Evolutionary conservation across 106 monocot genomes (phyloP).

Genomic region (Dendrobium officinale): DNA sequence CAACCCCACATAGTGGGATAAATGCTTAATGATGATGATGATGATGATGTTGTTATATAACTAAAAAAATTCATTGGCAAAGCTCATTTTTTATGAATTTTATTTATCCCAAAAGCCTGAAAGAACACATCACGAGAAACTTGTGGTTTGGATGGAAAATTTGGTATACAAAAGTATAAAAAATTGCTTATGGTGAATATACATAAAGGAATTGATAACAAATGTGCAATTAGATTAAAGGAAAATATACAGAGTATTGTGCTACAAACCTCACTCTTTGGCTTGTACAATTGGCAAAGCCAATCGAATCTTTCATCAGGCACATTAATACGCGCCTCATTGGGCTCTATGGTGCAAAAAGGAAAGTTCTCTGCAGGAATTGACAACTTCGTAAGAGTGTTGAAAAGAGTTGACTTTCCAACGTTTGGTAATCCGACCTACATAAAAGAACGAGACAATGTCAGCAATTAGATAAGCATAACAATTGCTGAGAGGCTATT

Average conservation of each 20-base stretch:
- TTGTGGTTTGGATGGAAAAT: not conserved
- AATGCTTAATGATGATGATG: no score
- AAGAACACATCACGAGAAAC: not conserved
- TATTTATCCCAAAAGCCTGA: not conserved
- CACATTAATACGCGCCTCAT: constrained; percentile 44
- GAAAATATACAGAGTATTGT: not conserved
- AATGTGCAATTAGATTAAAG: not conserved
- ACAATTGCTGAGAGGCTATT: not conserved
- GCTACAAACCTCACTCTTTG: constrained; percentile 85
- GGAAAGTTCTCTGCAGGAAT: constrained; percentile 77
- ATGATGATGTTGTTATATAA: not conserved
- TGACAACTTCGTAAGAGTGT: constrained; percentile 86
- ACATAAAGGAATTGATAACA: not conserved
- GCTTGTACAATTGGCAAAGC: constrained; percentile 74
- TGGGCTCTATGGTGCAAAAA: constrained; percentile 52
- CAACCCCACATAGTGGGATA: no score
- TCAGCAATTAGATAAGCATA: not conserved
- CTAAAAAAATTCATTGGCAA: not conserved
- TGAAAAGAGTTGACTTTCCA: constrained; percentile 94
- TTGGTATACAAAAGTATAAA: no score
- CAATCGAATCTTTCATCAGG: constrained; percentile 42
- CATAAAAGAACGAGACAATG: not conserved
- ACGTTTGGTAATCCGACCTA: constrained; percentile 98
- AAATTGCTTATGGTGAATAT: not conserved
- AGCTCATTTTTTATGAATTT: not conserved